These are phyloP conservation scores for Strombidium stylifer DNA, from an alignment of 73 alveolate genomes.

Conservation along the genomic window DNA sequence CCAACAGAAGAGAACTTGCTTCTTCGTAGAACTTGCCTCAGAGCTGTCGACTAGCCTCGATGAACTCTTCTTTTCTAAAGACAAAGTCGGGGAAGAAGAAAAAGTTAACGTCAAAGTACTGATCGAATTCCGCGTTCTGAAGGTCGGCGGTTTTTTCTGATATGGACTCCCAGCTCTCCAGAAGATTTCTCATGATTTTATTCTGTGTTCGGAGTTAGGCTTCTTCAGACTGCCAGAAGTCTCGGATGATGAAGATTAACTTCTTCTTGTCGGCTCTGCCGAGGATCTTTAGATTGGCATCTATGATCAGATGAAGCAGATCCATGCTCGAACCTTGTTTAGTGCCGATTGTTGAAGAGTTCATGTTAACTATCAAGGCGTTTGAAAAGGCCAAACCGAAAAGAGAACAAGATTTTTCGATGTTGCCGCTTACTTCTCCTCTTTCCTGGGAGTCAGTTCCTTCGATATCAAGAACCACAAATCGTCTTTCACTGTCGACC, in stretches of 20 bases:
- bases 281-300: conserved; percentile 78
- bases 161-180: no score
- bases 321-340: conserved; percentile 84
- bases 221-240: no score
- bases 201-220: no score
- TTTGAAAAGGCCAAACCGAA: conserved; percentile 88
- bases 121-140: conserved; percentile 44
- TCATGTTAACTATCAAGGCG: conserved; percentile 85
- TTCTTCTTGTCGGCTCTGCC: conserved; percentile 69
- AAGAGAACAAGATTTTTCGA: conserved; percentile 84
- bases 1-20: no score
- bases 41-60: conserved; percentile 48
- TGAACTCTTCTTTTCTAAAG: conserved; percentile 68
- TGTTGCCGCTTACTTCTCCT: conserved; percentile 78
- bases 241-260: conserved; percentile 83
- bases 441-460: conserved; percentile 90
- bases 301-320: conserved; percentile 81
- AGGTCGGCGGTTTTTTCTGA: conserved; percentile 71
- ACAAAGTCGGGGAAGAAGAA: conserved; percentile 73
- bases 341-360: conserved; percentile 88
- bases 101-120: conserved; percentile 83
- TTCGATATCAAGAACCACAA: conserved; percentile 79
- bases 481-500: background rate
- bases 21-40: conserved; percentile 57
- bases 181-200: no score